Percentiles rank a stretch among this genome's conserved stretches.
These are phyloP conservation scores for Vaccinium corymbosum DNA, from an alignment of 148 eudicot genomes.

Conservation along the genomic window DNA sequence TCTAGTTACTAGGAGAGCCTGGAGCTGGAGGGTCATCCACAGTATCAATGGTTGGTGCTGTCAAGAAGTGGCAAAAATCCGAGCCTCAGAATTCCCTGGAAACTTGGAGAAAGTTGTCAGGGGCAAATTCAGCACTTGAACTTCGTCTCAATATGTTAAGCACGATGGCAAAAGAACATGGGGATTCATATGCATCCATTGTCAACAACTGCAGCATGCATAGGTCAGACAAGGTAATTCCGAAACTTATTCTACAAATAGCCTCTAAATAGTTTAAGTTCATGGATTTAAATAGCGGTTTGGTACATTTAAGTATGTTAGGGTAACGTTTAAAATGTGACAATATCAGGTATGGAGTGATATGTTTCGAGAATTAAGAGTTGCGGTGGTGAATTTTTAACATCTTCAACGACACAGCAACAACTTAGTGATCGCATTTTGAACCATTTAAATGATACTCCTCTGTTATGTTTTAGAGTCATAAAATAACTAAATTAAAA, in stretches of 20 bases:
- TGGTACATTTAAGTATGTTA: background rate
- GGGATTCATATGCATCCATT: slow-evolving; percentile 52
- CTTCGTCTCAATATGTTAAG: slow-evolving; percentile 47
- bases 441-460: background rate
- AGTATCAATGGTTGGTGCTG: slow-evolving; percentile 98
- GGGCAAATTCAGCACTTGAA: slow-evolving; percentile 71
- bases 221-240: slow-evolving; percentile 67
- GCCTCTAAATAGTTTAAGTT: background rate
- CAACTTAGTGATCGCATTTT: background rate
- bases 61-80: slow-evolving; percentile 94
- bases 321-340: background rate
- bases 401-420: background rate
- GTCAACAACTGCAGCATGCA: slow-evolving; percentile 57
- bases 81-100: slow-evolving; percentile 67
- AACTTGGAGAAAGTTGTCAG: slow-evolving; percentile 73
- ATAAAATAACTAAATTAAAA: too few relatives aligned
- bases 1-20: slow-evolving; percentile 92
- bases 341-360: background rate
- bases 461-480: too few relatives aligned
- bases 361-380: background rate
- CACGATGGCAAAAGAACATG: slow-evolving; percentile 51
- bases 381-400: background rate
- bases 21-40: slow-evolving; percentile 99
- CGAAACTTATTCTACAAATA: background rate
- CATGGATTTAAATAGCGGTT: background rate